Conservation (phyloP, 208 protist species). For the Trypanosomatidae sp. region DNA sequence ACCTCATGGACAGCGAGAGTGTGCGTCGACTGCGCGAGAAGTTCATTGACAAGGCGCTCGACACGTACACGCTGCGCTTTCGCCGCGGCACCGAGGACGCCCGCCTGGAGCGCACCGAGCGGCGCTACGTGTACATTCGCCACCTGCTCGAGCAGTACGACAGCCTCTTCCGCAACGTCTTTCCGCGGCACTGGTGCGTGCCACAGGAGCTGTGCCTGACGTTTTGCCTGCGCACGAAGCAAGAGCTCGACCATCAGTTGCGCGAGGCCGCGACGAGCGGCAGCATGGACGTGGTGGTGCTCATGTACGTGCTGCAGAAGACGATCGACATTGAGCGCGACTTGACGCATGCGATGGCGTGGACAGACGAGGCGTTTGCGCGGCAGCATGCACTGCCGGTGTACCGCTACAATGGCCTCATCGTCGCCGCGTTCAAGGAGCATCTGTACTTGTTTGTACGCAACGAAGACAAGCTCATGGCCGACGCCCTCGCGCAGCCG, state of each 20-base stretch:
- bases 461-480: conserved; percentile 77
- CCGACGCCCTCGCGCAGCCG: conserved; percentile 65
- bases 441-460: conserved; percentile 73
- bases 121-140: conserved; percentile 86
- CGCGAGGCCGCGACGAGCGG: conserved; percentile 28
- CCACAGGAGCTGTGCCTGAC: conserved; percentile 84
- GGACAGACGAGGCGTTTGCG: conserved; percentile 57
- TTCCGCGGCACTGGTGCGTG: conserved; percentile 86
- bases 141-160: conserved; percentile 71
- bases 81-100: conserved; percentile 75
- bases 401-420: conserved; percentile 78
- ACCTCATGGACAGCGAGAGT: conserved; percentile 70
- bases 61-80: conserved; percentile 80
- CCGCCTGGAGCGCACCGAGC: conserved; percentile 80
- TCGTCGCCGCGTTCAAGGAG: conserved; percentile 65
- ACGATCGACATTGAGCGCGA: conserved; percentile 90
- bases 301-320: conserved; percentile 86
- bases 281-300: conserved; percentile 79
- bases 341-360: conserved; percentile 66
- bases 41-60: conserved; percentile 78
- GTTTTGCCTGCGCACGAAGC: conserved; percentile 85
- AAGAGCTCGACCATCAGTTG: conserved; percentile 73
- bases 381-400: conserved; percentile 32
- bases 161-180: conserved; percentile 59
- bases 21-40: conserved; percentile 65